phyloP scores from a whole-genome alignment of 495 filamentous ascomycete genomes.

The Penicillium salamii region DNA sequence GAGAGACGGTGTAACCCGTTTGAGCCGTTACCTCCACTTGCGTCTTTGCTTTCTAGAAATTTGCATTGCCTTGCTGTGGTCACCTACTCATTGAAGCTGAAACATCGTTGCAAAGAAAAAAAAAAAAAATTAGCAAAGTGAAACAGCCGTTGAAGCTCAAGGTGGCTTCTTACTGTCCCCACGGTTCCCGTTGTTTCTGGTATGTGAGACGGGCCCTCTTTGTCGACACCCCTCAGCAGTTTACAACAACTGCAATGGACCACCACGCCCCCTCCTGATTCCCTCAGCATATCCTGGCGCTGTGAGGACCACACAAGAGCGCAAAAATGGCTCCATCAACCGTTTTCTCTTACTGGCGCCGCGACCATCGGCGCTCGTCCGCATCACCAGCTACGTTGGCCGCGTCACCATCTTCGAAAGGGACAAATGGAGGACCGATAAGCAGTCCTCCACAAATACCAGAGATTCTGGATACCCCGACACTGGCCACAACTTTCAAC shows the following conservation, averaged over 20 bases:
- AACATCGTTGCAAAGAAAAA: neutral
- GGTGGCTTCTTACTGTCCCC: constrained; percentile 17
- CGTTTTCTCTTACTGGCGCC: constrained; percentile 50
- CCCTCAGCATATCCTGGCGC: constrained; percentile 2
- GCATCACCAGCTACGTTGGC: constrained; percentile 32
- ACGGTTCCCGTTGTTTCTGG: constrained; percentile 16
- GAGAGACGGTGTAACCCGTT: constrained; percentile 4
- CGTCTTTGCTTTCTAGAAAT: neutral
- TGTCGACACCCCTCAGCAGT: constrained; percentile 15
- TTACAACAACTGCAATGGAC: constrained; percentile 19
- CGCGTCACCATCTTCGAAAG: constrained; percentile 19
- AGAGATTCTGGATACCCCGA: constrained; percentile 29
- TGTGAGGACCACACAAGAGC: constrained; percentile 11
- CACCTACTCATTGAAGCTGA: no score
- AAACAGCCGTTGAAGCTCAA: constrained; percentile 1
- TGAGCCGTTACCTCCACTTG: constrained; percentile 3
- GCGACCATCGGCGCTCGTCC: constrained; percentile 43
- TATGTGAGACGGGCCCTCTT: constrained; percentile 21
- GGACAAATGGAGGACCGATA: constrained; percentile 18
- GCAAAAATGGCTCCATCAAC: constrained; percentile 40
- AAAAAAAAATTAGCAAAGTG: neutral
- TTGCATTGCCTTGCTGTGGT: neutral
- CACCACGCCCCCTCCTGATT: constrained; percentile 8
- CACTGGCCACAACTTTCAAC: constrained; percentile 22
- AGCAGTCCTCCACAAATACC: constrained; percentile 36